A percentile compares a stretch with the other conserved stretches of the same genome.
Conservation (phyloP, 495 filamentous ascomycete species). For the Penicillium paxilli region DNA sequence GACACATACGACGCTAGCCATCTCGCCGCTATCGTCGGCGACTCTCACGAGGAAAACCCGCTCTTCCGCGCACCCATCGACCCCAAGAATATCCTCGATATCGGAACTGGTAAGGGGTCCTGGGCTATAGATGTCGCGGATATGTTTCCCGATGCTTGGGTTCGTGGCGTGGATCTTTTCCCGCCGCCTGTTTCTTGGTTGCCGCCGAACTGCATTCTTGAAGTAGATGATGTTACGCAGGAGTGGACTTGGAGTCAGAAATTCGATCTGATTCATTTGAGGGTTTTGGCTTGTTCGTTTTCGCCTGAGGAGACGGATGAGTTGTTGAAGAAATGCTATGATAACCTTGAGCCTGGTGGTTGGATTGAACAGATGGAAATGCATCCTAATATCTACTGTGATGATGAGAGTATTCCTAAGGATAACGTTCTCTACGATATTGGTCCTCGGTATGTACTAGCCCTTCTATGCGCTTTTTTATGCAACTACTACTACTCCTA, state of each 20-base stretch:
- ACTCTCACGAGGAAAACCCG: conserved; percentile 4
- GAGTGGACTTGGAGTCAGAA: conserved; percentile 23
- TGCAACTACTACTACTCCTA: too few species aligned
- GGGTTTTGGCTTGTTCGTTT: conserved; percentile 16
- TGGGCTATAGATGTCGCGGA: conserved; percentile 13
- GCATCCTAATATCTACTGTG: conserved; percentile 29
- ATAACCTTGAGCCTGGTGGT: conserved; percentile 32
- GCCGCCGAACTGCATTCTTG: conserved; percentile 27
- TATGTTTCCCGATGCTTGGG: conserved; percentile 6
- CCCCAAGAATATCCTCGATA: conserved; percentile 10
- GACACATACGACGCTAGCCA: conserved; percentile 13
- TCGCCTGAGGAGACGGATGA: conserved; percentile 14
- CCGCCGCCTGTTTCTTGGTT: conserved; percentile 18
- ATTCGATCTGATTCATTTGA: conserved; percentile 27
- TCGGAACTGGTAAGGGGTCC: conserved; percentile 10
- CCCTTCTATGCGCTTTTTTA: too few species aligned
- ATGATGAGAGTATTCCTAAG: conserved; percentile 37
- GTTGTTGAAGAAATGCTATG: conserved; percentile 20
- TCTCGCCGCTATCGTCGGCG: conserved; percentile 5
- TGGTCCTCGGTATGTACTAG: background rate
- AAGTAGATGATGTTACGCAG: conserved; percentile 21
- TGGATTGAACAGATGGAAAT: conserved; percentile 54
- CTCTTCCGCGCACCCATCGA: conserved; percentile 9
- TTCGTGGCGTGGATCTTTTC: conserved; percentile 12
- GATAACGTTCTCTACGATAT: conserved; percentile 21